Percentiles rank a stretch among this genome's conserved stretches.
These are phyloP conservation scores for Penicillium ucsense DNA, from an alignment of 495 filamentous ascomycete genomes.

Conservation along the genomic window DNA sequence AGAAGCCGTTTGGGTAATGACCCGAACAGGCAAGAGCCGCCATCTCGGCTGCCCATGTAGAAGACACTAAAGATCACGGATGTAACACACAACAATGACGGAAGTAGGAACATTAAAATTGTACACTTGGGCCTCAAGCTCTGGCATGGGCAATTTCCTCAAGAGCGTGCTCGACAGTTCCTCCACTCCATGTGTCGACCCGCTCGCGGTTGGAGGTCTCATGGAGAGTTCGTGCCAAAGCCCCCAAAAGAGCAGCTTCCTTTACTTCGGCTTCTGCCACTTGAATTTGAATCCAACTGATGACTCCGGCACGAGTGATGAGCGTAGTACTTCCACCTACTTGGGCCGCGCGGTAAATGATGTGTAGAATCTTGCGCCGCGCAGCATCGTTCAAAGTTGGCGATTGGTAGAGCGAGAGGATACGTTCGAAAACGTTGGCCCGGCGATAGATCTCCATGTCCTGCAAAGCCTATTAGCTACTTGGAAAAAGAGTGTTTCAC, in stretches of 20 bases:
- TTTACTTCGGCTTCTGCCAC: constrained; percentile 34
- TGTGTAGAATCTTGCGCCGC: constrained; percentile 57
- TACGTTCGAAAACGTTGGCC: constrained; percentile 66
- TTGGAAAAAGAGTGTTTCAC: not conserved
- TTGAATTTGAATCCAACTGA: constrained; percentile 68
- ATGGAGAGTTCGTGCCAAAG: constrained; percentile 52
- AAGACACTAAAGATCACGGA: too few relatives aligned
- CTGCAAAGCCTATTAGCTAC: constrained; percentile 16
- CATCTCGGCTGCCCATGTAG: too few relatives aligned
- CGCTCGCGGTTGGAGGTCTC: constrained; percentile 60
- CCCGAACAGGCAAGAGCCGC: too few relatives aligned
- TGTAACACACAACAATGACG: not conserved
- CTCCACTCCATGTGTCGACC: constrained; percentile 57
- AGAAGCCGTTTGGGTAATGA: too few relatives aligned
- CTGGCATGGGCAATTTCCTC: constrained; percentile 16
- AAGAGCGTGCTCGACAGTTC: constrained; percentile 25
- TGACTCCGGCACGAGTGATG: constrained; percentile 70
- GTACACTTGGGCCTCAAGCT: not conserved
- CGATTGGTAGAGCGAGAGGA: constrained; percentile 62
- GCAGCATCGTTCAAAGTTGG: constrained; percentile 48
- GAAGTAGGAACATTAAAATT: not conserved
- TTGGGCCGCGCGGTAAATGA: constrained; percentile 62
- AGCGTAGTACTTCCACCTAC: constrained; percentile 78
- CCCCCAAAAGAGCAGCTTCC: constrained; percentile 39
- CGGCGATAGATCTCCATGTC: constrained; percentile 81